A percentile compares a stretch with the other conserved stretches of the same genome.
phyloP scores from a whole-genome alignment of 2,329 filamentous ascomycete genomes.

The Hypoxylon sp. region DNA sequence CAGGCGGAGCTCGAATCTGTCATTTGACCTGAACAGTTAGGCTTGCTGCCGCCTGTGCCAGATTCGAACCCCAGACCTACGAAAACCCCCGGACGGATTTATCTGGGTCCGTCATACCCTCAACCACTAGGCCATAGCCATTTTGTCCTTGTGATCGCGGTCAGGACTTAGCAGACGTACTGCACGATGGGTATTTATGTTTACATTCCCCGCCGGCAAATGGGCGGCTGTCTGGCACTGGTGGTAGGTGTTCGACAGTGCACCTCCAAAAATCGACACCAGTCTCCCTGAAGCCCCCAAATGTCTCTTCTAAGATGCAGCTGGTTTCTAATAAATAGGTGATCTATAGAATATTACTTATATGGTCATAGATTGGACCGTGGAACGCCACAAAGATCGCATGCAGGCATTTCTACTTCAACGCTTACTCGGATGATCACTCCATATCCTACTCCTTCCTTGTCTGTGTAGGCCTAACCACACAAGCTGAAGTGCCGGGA shows the following conservation, averaged over 20 bases:
- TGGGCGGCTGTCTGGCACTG: neutral
- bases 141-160: neutral
- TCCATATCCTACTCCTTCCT: neutral
- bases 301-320: neutral
- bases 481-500: neutral
- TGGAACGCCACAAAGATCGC: neutral
- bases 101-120: neutral
- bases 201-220: neutral
- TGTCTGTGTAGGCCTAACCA: neutral
- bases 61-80: neutral
- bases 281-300: neutral
- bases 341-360: neutral
- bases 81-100: slow-evolving; percentile 2
- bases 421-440: neutral
- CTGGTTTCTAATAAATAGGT: neutral
- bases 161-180: neutral
- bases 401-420: neutral
- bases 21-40: neutral
- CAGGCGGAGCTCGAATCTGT: neutral
- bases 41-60: neutral
- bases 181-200: neutral
- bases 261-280: neutral
- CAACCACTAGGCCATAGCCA: neutral
- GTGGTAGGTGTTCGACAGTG: neutral
- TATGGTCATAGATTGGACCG: neutral